These are phyloP conservation scores for Yarrowia sp. DNA, from an alignment of 805 yeast species.

Conservation along the genomic window DNA sequence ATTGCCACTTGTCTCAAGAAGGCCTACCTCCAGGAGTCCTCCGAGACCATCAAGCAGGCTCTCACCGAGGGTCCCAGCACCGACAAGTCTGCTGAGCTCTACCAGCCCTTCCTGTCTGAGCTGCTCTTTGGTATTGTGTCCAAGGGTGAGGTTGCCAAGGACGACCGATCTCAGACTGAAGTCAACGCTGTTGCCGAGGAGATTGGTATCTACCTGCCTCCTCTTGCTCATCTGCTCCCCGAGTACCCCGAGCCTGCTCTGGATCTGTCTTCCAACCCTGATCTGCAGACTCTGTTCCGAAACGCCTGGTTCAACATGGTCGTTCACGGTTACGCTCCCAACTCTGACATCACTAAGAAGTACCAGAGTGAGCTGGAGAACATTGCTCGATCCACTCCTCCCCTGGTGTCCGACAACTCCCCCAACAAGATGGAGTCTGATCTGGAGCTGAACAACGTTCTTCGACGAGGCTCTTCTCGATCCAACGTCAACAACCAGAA, in stretches of 20 bases:
- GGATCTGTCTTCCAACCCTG: constrained; percentile 55
- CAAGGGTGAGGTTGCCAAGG: constrained; percentile 78
- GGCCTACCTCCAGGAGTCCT: constrained; percentile 57
- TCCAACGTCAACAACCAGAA: constrained; percentile 78
- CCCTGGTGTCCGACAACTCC: constrained; percentile 80
- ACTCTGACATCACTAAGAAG: constrained; percentile 61
- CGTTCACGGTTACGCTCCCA: constrained; percentile 75
- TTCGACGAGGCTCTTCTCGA: constrained; percentile 87
- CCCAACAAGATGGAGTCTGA: constrained; percentile 89
- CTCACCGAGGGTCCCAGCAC: constrained; percentile 40
- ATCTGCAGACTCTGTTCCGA: constrained; percentile 67
- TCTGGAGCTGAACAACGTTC: constrained; percentile 86
- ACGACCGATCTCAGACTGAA: constrained; percentile 66
- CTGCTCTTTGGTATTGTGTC: constrained; percentile 70
- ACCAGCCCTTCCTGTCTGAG: constrained; percentile 65
- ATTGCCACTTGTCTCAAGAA: constrained; percentile 53
- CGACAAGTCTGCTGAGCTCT: constrained; percentile 54
- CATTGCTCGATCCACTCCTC: constrained; percentile 87
- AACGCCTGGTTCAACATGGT: constrained; percentile 95
- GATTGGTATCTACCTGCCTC: constrained; percentile 69
- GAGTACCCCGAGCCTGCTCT: constrained; percentile 57
- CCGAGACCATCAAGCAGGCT: constrained; percentile 39
- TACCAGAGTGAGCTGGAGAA: constrained; percentile 60
- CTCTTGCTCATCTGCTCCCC: constrained; percentile 80
- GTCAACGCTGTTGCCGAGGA: constrained; percentile 61